A percentile compares a stretch with the other conserved stretches of the same genome.
Evolutionary conservation across 257 asterid genomes (phyloP).

Genomic region (Voacanga thouarsii): DNA sequence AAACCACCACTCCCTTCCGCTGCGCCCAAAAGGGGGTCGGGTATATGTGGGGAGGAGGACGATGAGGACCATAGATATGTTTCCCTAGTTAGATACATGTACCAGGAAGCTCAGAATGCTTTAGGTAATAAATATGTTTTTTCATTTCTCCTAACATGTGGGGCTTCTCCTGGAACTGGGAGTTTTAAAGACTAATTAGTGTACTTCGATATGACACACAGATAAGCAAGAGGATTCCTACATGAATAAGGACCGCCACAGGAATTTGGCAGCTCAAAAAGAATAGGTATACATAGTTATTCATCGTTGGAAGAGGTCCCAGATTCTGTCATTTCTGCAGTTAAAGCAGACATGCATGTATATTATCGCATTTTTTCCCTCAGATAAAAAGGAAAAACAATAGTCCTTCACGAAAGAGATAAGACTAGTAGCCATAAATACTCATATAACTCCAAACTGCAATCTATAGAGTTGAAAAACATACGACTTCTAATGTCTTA

Average conservation of each 20-base stretch:
- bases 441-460: background rate
- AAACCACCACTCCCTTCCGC: background rate
- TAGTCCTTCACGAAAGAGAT: background rate
- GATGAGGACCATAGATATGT: background rate
- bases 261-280: slow-evolving; percentile 1
- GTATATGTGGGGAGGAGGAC: background rate
- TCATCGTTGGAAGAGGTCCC: slow-evolving; percentile 10
- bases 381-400: background rate
- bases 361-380: background rate
- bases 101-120: background rate
- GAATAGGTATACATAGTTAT: background rate
- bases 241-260: slow-evolving; percentile 7
- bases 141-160: background rate
- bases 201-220: background rate
- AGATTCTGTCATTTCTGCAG: slow-evolving; percentile 1
- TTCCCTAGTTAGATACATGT: background rate
- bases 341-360: slow-evolving; percentile 5
- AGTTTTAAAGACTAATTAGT: background rate
- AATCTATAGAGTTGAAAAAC: background rate
- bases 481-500: background rate
- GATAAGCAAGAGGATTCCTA: background rate
- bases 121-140: background rate
- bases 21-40: background rate
- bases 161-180: slow-evolving; percentile 3
- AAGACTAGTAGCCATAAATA: background rate